A percentile compares a stretch with the other conserved stretches of the same genome.
These are phyloP conservation scores for Niveomyces coronatus DNA, from an alignment of 2,329 filamentous ascomycete species.

Conservation along the genomic window DNA sequence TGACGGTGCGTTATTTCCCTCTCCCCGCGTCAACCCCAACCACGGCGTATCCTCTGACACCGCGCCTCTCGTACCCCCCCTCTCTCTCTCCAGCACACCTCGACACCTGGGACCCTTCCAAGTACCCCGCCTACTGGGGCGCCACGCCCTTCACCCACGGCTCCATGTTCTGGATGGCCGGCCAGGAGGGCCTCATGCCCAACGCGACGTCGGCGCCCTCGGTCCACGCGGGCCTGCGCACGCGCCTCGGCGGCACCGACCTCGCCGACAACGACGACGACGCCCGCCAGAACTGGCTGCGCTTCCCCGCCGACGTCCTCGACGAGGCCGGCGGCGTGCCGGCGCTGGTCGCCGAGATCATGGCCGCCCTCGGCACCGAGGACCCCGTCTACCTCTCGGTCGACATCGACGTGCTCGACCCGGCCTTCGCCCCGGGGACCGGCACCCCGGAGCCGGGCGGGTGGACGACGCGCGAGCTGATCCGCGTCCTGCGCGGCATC, in stretches of 20 bases:
- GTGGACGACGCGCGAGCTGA: constrained; percentile 83
- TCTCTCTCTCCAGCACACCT: constrained; percentile 60
- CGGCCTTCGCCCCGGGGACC: constrained; percentile 56
- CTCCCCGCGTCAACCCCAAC: not conserved
- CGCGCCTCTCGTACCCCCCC: too few species aligned
- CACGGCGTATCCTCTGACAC: too few species aligned
- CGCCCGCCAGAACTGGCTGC: constrained; percentile 60
- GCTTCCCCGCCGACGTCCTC: constrained; percentile 72
- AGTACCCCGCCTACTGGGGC: constrained; percentile 69
- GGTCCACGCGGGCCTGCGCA: constrained; percentile 76
- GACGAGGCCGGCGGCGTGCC: constrained; percentile 69
- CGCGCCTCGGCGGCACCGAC: constrained; percentile 55
- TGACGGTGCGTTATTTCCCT: constrained; percentile 36
- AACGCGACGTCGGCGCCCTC: constrained; percentile 51
- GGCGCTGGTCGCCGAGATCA: constrained; percentile 61
- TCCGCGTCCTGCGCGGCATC: constrained; percentile 70
- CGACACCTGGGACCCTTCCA: constrained; percentile 75
- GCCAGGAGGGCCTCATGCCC: constrained; percentile 66
- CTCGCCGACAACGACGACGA: constrained; percentile 61
- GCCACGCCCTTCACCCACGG: constrained; percentile 67
- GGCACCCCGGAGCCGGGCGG: constrained; percentile 86
- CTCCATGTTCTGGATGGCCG: constrained; percentile 84
- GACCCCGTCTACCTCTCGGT: constrained; percentile 69
- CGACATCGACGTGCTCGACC: constrained; percentile 83
- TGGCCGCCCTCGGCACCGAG: constrained; percentile 61